Evolutionary conservation across 352 stramenopile species (phyloP), one percentile per base, ranked within the genome.

Genomic region (Aphanomyces euteiches): DNA sequence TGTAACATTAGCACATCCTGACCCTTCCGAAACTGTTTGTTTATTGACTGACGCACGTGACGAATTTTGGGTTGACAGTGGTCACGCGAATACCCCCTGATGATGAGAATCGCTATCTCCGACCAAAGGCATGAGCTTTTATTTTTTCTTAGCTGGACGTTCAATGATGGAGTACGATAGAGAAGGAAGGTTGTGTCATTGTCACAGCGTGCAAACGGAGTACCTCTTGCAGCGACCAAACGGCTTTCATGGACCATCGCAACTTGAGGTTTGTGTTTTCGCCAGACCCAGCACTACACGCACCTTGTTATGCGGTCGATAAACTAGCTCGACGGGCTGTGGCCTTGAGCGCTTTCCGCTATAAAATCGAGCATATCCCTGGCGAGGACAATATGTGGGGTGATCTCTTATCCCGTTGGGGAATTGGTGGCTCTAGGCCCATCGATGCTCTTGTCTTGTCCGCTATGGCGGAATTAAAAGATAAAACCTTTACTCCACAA

Each of bases 301-400:
- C 28, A 28, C 28, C 28, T 28, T 2, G 28, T 17, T 77, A 74
- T 56, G 72, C 76, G 39, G 76, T 64, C 1, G 68, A 79, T 63
- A 81, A 81, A 56, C 57, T 79, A 3, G 63, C 75, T 45, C 56
- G 72, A 2, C 79, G 74, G 76, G 59, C 73, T 1, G 53, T 68
- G 2, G 58, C 53, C 0, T 47, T 79, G 57, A 57, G 43, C 13
- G 63, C 68, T 13, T 79, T 77, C 36, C 59, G 58, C 7, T 81
- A 79, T 36, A 41, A 56, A 19, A 74, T 81, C 15, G 68, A 78
- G 5, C 67, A 74, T 59, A 47, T 79, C 17, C 3, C 68, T 8
- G 72, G 74, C 3, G 67, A 77, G 1, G 67, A 67, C 3, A 79
- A 81, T 13, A 66, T 77, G 10, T 81, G 76, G 76, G 70, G 65